Percentiles rank a stretch among this genome's conserved stretches.
Conservation (phyloP, 306 rosid species). For the Cicer cuneatum region DNA sequence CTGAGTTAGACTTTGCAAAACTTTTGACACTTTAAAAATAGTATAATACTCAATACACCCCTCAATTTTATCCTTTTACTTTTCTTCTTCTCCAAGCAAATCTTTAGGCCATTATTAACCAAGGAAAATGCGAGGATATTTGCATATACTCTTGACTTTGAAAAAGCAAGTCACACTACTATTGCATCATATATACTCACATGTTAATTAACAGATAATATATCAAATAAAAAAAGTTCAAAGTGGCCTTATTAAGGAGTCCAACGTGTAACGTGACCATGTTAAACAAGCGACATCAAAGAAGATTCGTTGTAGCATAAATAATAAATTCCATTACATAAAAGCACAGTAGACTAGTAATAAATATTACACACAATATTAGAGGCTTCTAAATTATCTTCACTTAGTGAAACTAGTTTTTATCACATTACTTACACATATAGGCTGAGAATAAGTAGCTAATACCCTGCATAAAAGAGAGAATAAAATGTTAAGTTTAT, state of each 20-base stretch:
- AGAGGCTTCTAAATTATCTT: conserved; percentile 30
- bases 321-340: conserved; percentile 35
- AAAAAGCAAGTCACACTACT: conserved; percentile 23
- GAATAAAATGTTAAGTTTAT: conserved; percentile 41
- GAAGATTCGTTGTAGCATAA: conserved; percentile 33
- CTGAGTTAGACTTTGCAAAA: too few relatives aligned
- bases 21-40: too few relatives aligned
- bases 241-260: conserved; percentile 43
- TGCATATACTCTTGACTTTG: neutral
- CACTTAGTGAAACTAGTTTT: conserved; percentile 29
- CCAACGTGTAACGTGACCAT: conserved; percentile 22
- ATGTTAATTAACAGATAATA: conserved; percentile 38
- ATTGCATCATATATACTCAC: conserved; percentile 8
- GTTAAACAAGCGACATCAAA: conserved; percentile 31
- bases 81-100: neutral
- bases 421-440: conserved; percentile 28
- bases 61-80: neutral
- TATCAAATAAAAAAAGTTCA: conserved; percentile 31
- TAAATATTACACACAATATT: conserved; percentile 23
- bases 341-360: conserved; percentile 33
- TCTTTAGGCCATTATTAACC: neutral
- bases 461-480: conserved; percentile 57
- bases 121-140: neutral
- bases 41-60: conserved; percentile 1
- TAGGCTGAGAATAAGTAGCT: conserved; percentile 45